phyloP scores from a whole-genome alignment of 1,284 basidiomycete species.

The Puccinia polysora region DNA sequence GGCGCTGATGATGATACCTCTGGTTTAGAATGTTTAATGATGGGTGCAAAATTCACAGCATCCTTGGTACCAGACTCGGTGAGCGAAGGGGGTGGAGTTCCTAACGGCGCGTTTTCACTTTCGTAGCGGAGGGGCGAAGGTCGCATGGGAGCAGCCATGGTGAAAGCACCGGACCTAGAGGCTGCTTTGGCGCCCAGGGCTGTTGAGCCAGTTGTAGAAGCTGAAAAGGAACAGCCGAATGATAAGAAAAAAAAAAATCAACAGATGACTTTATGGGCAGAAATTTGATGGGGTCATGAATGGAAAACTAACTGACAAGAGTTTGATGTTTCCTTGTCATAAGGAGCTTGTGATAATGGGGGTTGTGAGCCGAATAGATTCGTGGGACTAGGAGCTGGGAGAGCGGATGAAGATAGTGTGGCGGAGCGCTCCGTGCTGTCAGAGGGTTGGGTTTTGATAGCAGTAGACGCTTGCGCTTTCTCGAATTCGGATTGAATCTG shows the following conservation, averaged over 20 bases:
- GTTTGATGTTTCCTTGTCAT: too few species aligned
- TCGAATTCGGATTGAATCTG: slow-evolving; percentile 13
- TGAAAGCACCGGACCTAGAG: slow-evolving; percentile 19
- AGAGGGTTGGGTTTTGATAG: not conserved
- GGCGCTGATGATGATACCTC: not conserved
- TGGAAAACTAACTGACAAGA: not conserved
- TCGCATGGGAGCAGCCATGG: slow-evolving; percentile 9
- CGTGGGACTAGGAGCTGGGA: not conserved
- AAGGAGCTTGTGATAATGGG: too few species aligned
- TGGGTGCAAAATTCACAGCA: not conserved
- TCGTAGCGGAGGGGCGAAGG: slow-evolving; percentile 31
- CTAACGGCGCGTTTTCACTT: not conserved
- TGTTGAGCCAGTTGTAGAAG: not conserved
- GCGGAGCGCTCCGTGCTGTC: not conserved
- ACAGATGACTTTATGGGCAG: too few species aligned
- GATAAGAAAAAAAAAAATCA: not conserved
- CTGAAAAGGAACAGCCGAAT: not conserved
- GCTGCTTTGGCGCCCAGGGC: not conserved
- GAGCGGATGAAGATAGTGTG: not conserved
- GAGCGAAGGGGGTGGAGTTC: not conserved
- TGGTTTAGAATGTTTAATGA: not conserved
- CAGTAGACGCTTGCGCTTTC: not conserved
- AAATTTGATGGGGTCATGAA: not conserved
- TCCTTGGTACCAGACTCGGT: not conserved
- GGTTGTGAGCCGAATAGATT: too few species aligned